Base-by-base conservation (phyloP, 164 flowering plant species). In the Magnolia officinalis region DNA sequence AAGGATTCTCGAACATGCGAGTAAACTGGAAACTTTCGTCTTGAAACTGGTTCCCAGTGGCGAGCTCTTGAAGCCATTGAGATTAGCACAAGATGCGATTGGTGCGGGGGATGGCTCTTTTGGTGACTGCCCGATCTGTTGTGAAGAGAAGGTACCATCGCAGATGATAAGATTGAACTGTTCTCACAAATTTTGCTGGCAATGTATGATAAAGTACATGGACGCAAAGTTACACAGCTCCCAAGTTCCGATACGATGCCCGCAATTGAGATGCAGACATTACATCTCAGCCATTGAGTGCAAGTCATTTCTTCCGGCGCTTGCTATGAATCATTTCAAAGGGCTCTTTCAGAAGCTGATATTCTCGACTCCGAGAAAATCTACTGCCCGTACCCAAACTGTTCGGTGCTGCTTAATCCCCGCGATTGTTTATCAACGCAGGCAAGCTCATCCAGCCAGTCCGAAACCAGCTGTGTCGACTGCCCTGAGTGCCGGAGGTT, bases 231-330 rank as follows among this genome's bases (percentile, higher is more conserved):
- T 95, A 49, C 83, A 86, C 67, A 81, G 90, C 8, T 78, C 83
- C 77, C 92, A 89, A 81, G 89, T 93, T 23, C 98, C 98, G 14
- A 86, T 95, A 73, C 87, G 85, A 76, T 95, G 98, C 79, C 98
- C 97, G 26, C 85, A 88, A 70, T 73, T 82, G 76, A 83, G 79
- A 77, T 95, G 98, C 86, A 92, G 86, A 76, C 86, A 89, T 80
- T 83, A 67, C 72, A 81, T 95, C 74, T 89, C 98, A 2, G 70
- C 86, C 29, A n/a, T 77, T 65, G 97, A 95, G 76, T 92, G 90
- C 81, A 87, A 74, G 80, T 77, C 82, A n/a, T 91, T 92, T 81
- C 97, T 95, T 76, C 92, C 98, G 0, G 86, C 51, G 67, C 82
- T 26, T 89, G 87, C 61, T 92, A 83, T 63, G 86, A 87, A 67